Evolutionary conservation across 169 alveolate genomes (phyloP).

Genomic region (Babesia ovata): DNA sequence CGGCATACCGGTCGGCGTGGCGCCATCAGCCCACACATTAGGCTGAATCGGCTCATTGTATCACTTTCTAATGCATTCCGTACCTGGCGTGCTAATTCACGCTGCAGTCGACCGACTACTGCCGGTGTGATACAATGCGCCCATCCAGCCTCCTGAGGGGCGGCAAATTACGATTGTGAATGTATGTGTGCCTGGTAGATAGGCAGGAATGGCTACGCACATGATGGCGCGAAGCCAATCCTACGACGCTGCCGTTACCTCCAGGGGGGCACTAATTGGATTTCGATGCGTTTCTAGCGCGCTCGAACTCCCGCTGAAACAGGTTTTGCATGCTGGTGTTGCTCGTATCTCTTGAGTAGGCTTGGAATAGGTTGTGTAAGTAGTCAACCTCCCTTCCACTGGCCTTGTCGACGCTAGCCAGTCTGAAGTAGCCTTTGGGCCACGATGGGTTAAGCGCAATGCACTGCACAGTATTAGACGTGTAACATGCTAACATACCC

Average conservation of each 20-base stretch:
- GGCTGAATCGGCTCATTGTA: too few relatives aligned
- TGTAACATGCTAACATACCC: constrained; percentile 17
- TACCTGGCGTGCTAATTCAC: too few relatives aligned
- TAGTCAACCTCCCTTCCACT: constrained; percentile 47
- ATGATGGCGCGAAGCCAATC: too few relatives aligned
- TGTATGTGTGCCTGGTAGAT: too few relatives aligned
- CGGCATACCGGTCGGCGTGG: too few relatives aligned
- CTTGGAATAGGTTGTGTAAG: constrained; percentile 59
- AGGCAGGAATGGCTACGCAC: too few relatives aligned
- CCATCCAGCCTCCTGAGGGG: too few relatives aligned
- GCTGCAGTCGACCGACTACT: too few relatives aligned
- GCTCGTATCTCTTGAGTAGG: constrained; percentile 49
- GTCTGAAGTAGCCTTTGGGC: constrained; percentile 64
- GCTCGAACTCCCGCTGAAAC: constrained; percentile 54
- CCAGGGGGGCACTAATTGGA: background rate
- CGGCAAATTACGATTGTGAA: too few relatives aligned
- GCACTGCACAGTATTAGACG: constrained; percentile 15
- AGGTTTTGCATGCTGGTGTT: constrained; percentile 32
- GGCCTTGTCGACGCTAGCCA: constrained; percentile 54
- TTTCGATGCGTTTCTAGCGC: background rate
- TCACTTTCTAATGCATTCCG: too few relatives aligned
- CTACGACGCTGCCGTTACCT: background rate
- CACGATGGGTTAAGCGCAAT: constrained; percentile 46
- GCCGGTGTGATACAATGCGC: too few relatives aligned
- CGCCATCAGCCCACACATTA: too few relatives aligned